Conservation (phyloP, 2,329 filamentous ascomycete species). For the Penicillium nordicum region DNA sequence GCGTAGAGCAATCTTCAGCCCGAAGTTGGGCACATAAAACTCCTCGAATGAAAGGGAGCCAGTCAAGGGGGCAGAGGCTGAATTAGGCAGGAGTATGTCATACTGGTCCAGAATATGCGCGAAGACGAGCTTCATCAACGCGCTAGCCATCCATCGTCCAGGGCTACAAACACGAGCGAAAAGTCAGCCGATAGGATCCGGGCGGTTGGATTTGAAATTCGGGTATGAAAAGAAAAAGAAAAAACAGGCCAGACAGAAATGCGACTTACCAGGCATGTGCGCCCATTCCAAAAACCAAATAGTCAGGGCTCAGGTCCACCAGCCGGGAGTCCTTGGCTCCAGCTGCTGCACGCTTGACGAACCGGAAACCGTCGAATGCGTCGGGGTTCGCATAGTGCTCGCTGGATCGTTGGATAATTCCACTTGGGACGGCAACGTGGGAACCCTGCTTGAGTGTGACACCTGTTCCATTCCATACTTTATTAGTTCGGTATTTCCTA, state of each 20-base stretch:
- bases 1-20: conserved; percentile 28
- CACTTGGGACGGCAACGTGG: conserved; percentile 19
- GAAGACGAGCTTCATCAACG: conserved; percentile 19
- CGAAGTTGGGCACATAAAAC: conserved; percentile 24
- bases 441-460: conserved; percentile 20
- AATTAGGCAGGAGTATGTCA: conserved; percentile 14
- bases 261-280: conserved; percentile 21
- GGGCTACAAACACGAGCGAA: conserved; percentile 15
- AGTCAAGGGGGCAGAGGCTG: conserved; percentile 2
- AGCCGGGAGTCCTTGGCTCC: conserved; percentile 14
- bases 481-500: neutral
- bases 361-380: conserved; percentile 21
- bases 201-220: conserved; percentile 15
- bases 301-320: conserved; percentile 22
- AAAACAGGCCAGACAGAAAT: neutral
- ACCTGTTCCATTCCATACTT: conserved; percentile 5
- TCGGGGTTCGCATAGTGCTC: conserved; percentile 14
- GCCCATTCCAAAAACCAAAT: conserved; percentile 24
- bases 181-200: conserved; percentile 12
- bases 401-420: conserved; percentile 17
- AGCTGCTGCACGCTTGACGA: conserved; percentile 15
- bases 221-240: neutral
- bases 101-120: conserved; percentile 16
- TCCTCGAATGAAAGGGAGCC: conserved; percentile 25
- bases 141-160: conserved; percentile 23